phyloP scores from a whole-genome alignment of 176 grass and related monocot species.

The Musa schizocarpa region DNA sequence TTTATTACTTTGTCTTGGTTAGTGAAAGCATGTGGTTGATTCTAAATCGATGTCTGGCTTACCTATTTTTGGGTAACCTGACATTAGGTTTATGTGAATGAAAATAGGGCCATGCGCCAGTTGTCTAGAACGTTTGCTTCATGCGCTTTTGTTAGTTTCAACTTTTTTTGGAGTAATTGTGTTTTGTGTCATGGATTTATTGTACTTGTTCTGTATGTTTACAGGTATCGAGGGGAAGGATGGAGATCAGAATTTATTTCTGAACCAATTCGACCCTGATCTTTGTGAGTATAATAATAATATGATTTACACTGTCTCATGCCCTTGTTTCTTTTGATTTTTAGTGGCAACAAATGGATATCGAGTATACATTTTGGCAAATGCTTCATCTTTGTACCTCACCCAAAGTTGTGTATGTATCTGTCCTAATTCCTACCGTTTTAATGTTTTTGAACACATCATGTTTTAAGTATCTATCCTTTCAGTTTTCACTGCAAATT shows the following conservation, averaged over 20 bases:
- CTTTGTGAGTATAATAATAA: neutral
- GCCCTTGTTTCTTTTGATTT: neutral
- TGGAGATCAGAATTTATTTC: neutral
- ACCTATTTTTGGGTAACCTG: neutral
- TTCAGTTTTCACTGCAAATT: conserved; percentile 1
- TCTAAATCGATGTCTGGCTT: neutral
- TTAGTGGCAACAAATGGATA: conserved; percentile 99
- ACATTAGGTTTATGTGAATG: too few relatives aligned
- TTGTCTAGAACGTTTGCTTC: too few relatives aligned
- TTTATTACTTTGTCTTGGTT: neutral
- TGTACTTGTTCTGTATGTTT: neutral
- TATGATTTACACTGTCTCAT: neutral
- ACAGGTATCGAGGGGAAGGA: neutral
- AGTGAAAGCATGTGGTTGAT: neutral
- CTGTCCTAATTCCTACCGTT: conserved; percentile 13
- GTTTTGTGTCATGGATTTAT: neutral
- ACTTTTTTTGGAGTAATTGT: neutral
- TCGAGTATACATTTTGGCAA: conserved; percentile 99
- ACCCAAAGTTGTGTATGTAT: conserved; percentile 97
- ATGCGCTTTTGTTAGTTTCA: neutral
- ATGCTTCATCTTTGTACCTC: conserved; percentile 99
- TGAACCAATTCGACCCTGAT: neutral
- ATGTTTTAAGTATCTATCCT: neutral
- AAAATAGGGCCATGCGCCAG: too few relatives aligned
- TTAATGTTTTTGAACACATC: conserved; percentile 18